Evolutionary conservation across 2,329 filamentous ascomycete genomes (phyloP).

Genomic region (Colletotrichum chrysophilum): DNA sequence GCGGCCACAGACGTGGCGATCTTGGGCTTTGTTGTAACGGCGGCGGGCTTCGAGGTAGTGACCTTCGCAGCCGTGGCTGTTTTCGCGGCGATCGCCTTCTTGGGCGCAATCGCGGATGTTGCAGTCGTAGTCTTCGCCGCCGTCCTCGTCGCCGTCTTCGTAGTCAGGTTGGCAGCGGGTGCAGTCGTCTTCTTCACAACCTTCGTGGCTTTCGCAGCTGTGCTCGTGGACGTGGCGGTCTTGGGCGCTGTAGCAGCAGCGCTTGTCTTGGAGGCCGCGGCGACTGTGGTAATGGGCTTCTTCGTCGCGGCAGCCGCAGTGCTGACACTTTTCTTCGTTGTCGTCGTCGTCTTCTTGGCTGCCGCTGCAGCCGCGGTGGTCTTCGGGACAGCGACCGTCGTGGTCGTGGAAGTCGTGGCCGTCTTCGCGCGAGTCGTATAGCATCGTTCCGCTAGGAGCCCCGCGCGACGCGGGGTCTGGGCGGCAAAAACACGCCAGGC

Average conservation of each 20-base stretch:
- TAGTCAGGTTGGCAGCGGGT: background rate
- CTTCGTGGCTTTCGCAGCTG: background rate
- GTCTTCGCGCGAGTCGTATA: conserved; percentile 14
- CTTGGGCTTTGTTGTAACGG: background rate
- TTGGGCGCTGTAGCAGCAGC: background rate
- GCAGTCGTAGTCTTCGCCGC: background rate
- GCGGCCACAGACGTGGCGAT: background rate
- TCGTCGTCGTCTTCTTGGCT: background rate
- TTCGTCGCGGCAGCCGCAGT: background rate
- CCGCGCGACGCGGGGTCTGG: background rate
- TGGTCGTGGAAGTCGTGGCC: background rate
- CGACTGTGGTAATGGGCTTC: background rate
- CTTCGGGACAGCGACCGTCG: background rate
- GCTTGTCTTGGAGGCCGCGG: background rate
- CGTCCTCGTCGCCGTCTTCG: background rate
- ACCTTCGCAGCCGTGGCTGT: background rate
- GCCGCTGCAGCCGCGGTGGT: background rate
- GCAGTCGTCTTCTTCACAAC: background rate
- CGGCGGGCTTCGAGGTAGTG: background rate
- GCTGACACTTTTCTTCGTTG: conserved; percentile 15
- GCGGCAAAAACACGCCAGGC: background rate
- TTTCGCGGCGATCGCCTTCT: background rate
- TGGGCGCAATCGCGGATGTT: background rate
- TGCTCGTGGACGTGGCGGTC: background rate
- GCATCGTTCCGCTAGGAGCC: conserved; percentile 3